These are phyloP conservation scores for Herpetomonas tarakana DNA, from an alignment of 208 protist genomes.

Conservation along the genomic window DNA sequence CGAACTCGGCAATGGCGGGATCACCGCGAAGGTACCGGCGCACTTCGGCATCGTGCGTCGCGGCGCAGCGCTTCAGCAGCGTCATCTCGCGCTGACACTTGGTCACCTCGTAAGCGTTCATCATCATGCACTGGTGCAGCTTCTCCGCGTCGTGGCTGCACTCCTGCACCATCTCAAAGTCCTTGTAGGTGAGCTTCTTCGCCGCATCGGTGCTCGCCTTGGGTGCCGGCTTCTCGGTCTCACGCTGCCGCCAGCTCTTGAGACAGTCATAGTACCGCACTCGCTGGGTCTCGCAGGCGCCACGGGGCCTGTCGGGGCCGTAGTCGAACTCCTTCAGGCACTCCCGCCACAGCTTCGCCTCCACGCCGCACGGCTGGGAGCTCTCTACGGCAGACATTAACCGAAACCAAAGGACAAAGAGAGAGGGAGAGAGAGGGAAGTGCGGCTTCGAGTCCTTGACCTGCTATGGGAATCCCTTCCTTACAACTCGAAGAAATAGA, in stretches of 20 bases:
- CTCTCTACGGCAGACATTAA: conserved; percentile 16
- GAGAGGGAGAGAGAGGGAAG: too few species aligned
- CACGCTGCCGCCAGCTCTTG: conserved; percentile 59
- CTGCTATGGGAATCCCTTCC: too few species aligned
- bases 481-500: too few species aligned
- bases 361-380: conserved; percentile 57
- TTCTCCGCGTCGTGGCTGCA: conserved; percentile 73
- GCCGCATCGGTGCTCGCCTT: conserved; percentile 12
- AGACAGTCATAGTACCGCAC: conserved; percentile 75
- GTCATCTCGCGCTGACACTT: conserved; percentile 70
- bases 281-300: conserved; percentile 71
- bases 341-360: conserved; percentile 74
- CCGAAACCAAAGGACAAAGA: too few species aligned
- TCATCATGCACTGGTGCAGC: conserved; percentile 91
- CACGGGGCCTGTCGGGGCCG: conserved; percentile 60
- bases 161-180: conserved; percentile 50
- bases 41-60: conserved; percentile 47
- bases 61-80: conserved; percentile 71
- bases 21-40: conserved; percentile 52
- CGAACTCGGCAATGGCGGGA: conserved; percentile 29
- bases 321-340: conserved; percentile 89
- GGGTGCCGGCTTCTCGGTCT: neutral
- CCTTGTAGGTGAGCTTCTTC: conserved; percentile 44
- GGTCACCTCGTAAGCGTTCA: conserved; percentile 83
- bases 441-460: too few species aligned